phyloP scores from a whole-genome alignment of 2,329 filamentous ascomycete genomes.

The Clonostachys chloroleuca region DNA sequence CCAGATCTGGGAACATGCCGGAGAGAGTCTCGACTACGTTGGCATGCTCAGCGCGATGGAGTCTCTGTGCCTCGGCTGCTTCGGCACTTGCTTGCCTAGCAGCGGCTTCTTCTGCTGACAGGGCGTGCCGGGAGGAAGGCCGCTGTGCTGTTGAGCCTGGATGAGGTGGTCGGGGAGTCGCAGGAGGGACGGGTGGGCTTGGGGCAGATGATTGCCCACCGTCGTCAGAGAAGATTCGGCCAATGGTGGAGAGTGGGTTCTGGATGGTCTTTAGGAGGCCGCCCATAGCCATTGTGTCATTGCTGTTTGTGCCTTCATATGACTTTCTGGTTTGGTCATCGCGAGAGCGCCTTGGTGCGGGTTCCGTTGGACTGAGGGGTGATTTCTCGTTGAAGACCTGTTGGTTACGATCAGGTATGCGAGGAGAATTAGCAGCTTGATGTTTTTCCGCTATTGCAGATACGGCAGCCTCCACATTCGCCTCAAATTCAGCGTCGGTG shows the following conservation, averaged over 20 bases:
- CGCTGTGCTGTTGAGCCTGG: conserved; percentile 13
- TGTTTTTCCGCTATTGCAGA: conserved; percentile 94
- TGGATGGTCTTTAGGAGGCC: conserved; percentile 89
- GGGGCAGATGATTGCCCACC: conserved; percentile 25
- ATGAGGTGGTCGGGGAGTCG: conserved; percentile 14
- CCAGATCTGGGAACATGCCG: conserved; percentile 95
- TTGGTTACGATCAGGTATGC: conserved; percentile 34
- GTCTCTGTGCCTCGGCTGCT: conserved; percentile 76
- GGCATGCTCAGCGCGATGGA: conserved; percentile 79
- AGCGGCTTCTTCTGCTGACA: conserved; percentile 81
- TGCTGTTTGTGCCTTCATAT: conserved; percentile 40
- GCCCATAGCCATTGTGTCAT: conserved; percentile 77
- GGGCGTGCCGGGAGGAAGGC: conserved; percentile 29
- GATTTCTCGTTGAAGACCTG: conserved; percentile 39
- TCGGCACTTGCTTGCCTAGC: conserved; percentile 89
- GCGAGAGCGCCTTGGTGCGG: background rate
- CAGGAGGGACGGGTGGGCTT: conserved; percentile 11
- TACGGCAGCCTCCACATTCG: conserved; percentile 92
- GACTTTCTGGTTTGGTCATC: conserved; percentile 25
- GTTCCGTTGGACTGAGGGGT: conserved; percentile 17
- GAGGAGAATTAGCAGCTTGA: conserved; percentile 27
- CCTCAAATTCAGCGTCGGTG: conserved; percentile 90
- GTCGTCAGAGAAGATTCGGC: conserved; percentile 85
- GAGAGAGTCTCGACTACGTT: conserved; percentile 91
- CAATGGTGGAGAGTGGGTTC: conserved; percentile 84